These are phyloP conservation scores for Crepidotus variabilis DNA, from an alignment of 768 basidiomycete genomes.

Conservation along the genomic window DNA sequence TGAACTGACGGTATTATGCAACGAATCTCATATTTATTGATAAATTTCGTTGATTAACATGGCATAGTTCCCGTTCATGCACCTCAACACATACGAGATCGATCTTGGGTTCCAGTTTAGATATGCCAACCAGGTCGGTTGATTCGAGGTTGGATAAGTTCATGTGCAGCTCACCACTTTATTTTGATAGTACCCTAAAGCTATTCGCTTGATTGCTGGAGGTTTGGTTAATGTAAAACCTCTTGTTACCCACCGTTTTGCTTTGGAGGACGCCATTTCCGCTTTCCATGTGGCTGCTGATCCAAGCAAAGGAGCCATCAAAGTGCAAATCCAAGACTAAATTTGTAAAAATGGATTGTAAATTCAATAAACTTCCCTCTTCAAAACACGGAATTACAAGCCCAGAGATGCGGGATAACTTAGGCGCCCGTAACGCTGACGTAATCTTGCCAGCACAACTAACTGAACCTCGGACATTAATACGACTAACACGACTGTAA, in stretches of 20 bases:
- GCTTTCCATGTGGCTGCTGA: constrained; percentile 81
- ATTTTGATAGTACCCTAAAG: constrained; percentile 76
- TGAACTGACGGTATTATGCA: constrained; percentile 39
- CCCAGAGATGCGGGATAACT: no score
- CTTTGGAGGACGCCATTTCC: constrained; percentile 67
- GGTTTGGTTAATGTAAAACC: constrained; percentile 70
- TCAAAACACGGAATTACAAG: no score
- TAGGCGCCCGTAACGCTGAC: no score
- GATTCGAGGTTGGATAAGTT: background rate
- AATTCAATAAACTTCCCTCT: no score
- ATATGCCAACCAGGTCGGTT: constrained; percentile 55
- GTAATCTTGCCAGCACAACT: no score
- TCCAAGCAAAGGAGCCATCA: constrained; percentile 62
- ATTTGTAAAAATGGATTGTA: no score
- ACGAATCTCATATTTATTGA: no score
- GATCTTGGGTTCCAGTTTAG: constrained; percentile 68
- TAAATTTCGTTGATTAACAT: background rate
- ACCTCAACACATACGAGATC: constrained; percentile 66
- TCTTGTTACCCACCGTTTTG: constrained; percentile 72
- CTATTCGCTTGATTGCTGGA: constrained; percentile 73
- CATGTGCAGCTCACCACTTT: background rate
- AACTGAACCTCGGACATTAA: no score
- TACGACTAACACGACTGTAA: no score
- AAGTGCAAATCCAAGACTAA: constrained; percentile 61
- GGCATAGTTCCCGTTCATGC: constrained; percentile 73